Evolutionary conservation across 306 rosid genomes (phyloP).

Genomic region (Myrica gale): DNA sequence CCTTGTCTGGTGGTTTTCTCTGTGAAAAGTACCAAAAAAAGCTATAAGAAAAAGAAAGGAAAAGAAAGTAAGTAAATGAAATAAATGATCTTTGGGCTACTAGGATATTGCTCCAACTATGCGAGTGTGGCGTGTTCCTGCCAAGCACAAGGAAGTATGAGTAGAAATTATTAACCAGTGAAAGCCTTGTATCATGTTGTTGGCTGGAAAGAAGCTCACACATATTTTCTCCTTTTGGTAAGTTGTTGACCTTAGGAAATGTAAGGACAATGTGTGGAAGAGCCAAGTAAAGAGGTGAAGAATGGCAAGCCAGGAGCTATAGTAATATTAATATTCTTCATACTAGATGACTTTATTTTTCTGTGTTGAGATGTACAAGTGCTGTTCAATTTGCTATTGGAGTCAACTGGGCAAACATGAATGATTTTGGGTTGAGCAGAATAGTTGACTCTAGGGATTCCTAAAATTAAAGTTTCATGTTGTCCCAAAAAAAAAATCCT

Average conservation of each 20-base stretch:
- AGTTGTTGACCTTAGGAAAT: neutral
- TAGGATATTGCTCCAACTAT: neutral
- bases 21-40: neutral
- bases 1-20: neutral
- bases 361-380: neutral
- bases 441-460: neutral
- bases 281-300: neutral
- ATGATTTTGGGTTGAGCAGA: neutral
- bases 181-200: neutral
- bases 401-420: neutral
- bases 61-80: neutral
- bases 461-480: neutral
- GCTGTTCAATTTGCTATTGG: neutral
- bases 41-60: neutral
- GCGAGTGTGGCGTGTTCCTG: neutral
- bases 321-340: neutral
- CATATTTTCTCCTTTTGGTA: too few species aligned
- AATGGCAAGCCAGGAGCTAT: neutral
- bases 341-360: neutral
- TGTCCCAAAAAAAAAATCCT: neutral
- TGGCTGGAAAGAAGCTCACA: neutral
- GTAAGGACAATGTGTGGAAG: neutral
- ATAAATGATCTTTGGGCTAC: neutral
- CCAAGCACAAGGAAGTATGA: neutral
- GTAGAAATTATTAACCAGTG: neutral